phyloP scores from a whole-genome alignment of 1,139 yeast genomes.

The Blastobotrys buckinghamii region DNA sequence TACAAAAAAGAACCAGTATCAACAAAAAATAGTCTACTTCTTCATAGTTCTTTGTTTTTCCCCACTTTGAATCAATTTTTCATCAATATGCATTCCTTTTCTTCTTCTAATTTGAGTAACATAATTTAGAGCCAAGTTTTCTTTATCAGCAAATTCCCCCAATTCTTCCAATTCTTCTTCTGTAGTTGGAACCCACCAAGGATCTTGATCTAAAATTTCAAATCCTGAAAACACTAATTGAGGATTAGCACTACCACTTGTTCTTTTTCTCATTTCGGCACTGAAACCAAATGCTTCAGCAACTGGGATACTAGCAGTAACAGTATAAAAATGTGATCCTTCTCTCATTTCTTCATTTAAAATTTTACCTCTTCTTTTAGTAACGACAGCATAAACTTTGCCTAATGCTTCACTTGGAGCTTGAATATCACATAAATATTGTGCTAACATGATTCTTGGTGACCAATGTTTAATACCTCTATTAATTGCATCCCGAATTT shows the following conservation, averaged over 20 bases:
- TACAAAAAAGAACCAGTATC: no score
- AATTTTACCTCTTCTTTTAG: constrained; percentile 78
- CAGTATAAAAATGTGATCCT: constrained; percentile 93
- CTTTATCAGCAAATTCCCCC: constrained; percentile 91
- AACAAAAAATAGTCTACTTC: constrained; percentile 10
- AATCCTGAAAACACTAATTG: constrained; percentile 89
- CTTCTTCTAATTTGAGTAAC: constrained; percentile 77
- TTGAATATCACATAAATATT: constrained; percentile 92
- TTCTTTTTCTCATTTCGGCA: constrained; percentile 86
- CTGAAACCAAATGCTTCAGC: constrained; percentile 96
- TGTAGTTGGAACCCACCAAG: constrained; percentile 99
- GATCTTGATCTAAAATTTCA: constrained; percentile 82
- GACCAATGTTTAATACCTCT: constrained; percentile 69
- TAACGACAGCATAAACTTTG: constrained; percentile 91
- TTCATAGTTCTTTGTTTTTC: constrained; percentile 77
- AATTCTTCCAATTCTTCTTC: constrained; percentile 92
- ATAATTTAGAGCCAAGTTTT: constrained; percentile 80
- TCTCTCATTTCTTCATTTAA: constrained; percentile 94
- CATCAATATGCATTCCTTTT: constrained; percentile 87
- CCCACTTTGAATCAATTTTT: constrained; percentile 83
- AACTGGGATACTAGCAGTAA: constrained; percentile 83
- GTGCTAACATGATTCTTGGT: constrained; percentile 85
- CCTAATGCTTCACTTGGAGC: constrained; percentile 93
- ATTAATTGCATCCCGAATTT: constrained; percentile 69
- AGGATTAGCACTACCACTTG: constrained; percentile 97